Evolutionary conservation across 192 early-diverging fungal species (phyloP).

Genomic region (Backusella circina): DNA sequence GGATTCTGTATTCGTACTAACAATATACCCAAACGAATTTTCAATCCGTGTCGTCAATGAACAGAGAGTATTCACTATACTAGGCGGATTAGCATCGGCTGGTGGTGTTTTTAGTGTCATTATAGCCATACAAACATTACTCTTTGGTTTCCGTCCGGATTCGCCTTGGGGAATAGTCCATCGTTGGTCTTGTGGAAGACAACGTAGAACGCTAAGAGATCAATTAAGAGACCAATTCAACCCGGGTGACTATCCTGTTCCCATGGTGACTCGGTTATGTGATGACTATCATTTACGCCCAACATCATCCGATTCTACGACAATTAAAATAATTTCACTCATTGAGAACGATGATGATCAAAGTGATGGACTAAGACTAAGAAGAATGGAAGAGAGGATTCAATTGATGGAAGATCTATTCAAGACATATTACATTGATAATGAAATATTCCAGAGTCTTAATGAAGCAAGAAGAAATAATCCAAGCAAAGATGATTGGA

Average conservation of each 20-base stretch:
- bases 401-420: constrained; percentile 11
- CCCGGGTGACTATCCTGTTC: background rate
- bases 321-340: background rate
- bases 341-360: background rate
- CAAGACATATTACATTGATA: constrained; percentile 13
- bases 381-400: constrained; percentile 10
- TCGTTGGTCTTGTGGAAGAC: constrained; percentile 17
- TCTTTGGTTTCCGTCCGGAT: constrained; percentile 17
- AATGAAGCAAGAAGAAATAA: background rate
- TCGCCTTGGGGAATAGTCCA: constrained; percentile 19
- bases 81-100: constrained; percentile 1
- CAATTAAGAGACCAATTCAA: background rate
- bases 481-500: too few species aligned
- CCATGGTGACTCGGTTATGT: constrained; percentile 1
- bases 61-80: background rate
- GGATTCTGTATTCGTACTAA: background rate
- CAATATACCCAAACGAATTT: background rate
- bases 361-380: background rate
- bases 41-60: background rate
- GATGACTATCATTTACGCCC: background rate
- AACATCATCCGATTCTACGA: background rate
- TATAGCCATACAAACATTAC: constrained; percentile 1
- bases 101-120: constrained; percentile 12
- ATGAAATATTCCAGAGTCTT: background rate
- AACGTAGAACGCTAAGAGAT: background rate